A percentile compares a stretch with the other conserved stretches of the same genome.
phyloP scores from a whole-genome alignment of 352 stramenopile genomes.

The Globisporangium ultimum region DNA sequence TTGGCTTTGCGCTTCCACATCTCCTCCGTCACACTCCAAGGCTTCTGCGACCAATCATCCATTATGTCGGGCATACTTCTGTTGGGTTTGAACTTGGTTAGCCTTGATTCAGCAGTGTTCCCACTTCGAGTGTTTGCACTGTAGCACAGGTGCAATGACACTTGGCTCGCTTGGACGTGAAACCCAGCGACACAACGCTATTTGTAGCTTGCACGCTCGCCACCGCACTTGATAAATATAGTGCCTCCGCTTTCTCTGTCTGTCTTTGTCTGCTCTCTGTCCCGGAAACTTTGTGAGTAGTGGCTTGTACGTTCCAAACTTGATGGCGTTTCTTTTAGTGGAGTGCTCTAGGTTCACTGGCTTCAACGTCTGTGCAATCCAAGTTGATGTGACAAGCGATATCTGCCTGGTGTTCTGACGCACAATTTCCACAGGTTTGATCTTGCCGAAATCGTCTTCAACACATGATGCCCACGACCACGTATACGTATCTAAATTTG shows the following conservation, averaged over 20 bases:
- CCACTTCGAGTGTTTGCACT: neutral
- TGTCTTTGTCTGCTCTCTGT: neutral
- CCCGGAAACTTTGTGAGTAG: neutral
- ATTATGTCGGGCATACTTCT: constrained; percentile 35
- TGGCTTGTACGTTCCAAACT: neutral
- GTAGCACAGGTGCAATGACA: neutral
- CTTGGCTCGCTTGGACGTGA: neutral
- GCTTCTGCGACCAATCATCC: constrained; percentile 52
- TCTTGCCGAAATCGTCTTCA: neutral
- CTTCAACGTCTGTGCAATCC: neutral
- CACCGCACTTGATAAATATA: neutral
- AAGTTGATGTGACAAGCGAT: neutral
- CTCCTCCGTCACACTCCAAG: constrained; percentile 71
- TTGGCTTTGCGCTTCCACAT: constrained; percentile 78
- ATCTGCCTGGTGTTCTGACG: constrained; percentile 3
- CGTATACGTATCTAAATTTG: neutral
- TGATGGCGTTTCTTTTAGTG: neutral
- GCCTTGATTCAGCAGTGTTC: neutral
- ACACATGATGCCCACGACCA: neutral
- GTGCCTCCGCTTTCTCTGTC: neutral
- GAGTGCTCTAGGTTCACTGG: neutral
- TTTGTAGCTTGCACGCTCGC: neutral
- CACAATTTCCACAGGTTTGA: neutral
- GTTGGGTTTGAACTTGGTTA: neutral
- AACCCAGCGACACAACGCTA: neutral